Evolutionary conservation across 2,329 filamentous ascomycete species (phyloP), one percentile per base, ranked within the genome.

Genomic region (Diplocarpon rosae): DNA sequence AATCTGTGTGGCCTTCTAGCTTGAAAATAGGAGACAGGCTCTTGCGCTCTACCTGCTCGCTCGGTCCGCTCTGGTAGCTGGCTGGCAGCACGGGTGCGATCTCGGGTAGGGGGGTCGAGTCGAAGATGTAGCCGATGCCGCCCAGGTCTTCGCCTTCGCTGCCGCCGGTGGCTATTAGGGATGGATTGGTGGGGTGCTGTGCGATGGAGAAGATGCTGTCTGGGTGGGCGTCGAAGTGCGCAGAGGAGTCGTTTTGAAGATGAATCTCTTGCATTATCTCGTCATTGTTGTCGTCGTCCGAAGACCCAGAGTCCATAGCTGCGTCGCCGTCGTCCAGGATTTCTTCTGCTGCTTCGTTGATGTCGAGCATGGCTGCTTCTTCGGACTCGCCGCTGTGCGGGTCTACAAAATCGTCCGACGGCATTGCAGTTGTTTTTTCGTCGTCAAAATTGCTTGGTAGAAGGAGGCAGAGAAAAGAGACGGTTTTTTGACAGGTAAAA

Each of bases 141-240:
- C 54, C 58, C 1, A 49, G 49, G 44, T 63, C 60, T 57, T 85
- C 82, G 30, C 81, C 82, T 42, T 79, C 78, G 44, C 74, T 76
- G 52, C 89, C 92, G 49, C 92, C 92, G 0, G 92, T 95, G 3
- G 89, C 83, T 48, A 96, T 72, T 48, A 96, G 79, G 15, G 80
- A 72, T 5, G 83, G 78, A 60, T 84, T 73, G 6, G 79, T 69
- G 3, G 92, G 92, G 63, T 98, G 92, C 63, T 95, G 87, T 14
- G 90, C 87, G 62, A 98, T 92, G 66, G 85, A 80, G 70, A 95
- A 98, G 59, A 98, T 84, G 49, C 83, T 89, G 72, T 95, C 88
- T 56, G 80, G 83, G 69, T 95, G 87, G 30, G 68, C 66, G 69
- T 96, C 92, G 61, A 96, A 95, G 70, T 94, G 90, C 48, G 87